Conservation (phyloP, 768 basidiomycete genomes). For the Suillus americanus region DNA sequence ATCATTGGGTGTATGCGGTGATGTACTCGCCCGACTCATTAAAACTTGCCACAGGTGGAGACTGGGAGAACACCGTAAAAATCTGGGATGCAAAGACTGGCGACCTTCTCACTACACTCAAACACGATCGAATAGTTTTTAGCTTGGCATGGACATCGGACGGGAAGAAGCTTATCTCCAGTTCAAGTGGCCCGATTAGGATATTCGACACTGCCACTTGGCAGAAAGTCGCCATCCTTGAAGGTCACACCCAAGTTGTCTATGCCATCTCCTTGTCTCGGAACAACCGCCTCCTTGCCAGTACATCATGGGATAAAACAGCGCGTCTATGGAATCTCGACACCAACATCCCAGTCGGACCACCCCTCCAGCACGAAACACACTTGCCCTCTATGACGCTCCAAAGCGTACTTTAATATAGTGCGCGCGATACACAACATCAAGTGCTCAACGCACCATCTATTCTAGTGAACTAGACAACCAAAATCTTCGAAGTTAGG, state of each 20-base stretch:
- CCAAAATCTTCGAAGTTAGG: too few relatives aligned
- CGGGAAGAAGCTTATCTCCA: neutral
- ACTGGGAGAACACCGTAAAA: neutral
- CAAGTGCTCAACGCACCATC: too few relatives aligned
- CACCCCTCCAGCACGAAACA: too few relatives aligned
- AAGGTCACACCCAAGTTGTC: neutral
- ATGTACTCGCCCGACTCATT: neutral
- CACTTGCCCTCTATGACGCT: too few relatives aligned
- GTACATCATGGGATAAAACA: too few relatives aligned
- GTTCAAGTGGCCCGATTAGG: neutral
- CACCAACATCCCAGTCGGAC: too few relatives aligned
- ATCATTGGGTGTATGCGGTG: neutral
- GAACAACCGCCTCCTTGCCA: too few relatives aligned
- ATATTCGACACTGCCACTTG: neutral
- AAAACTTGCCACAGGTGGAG: neutral
- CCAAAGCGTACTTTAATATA: too few relatives aligned
- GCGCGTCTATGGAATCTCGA: too few relatives aligned
- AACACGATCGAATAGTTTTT: neutral
- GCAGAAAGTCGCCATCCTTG: neutral
- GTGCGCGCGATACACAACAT: too few relatives aligned
- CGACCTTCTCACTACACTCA: neutral
- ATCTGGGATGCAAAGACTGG: neutral
- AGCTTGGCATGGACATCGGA: neutral
- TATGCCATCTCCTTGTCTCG: too few relatives aligned
- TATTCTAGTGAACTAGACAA: too few relatives aligned